Conservation (phyloP, 805 yeast genomes). For the Teunomyces pallodes region DNA sequence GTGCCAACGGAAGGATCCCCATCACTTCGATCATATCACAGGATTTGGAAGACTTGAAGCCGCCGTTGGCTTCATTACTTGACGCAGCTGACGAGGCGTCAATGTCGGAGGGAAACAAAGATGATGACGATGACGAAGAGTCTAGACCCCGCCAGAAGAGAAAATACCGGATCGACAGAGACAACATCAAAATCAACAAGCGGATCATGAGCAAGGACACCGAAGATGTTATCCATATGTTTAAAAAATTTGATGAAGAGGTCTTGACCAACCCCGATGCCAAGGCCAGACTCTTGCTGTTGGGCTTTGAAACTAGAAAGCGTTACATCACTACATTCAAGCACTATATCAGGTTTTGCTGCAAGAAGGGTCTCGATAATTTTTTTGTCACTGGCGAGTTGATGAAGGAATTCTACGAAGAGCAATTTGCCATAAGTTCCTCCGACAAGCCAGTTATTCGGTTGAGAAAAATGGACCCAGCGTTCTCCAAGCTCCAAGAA, state of each 20-base stretch:
- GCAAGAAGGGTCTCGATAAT: conserved; percentile 9
- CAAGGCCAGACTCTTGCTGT: conserved; percentile 11
- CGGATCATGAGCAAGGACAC: conserved; percentile 15
- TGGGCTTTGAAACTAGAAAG: conserved; percentile 15
- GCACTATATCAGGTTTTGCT: conserved; percentile 14
- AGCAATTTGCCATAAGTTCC: conserved; percentile 11
- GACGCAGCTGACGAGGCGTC: background rate
- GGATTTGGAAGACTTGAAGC: background rate
- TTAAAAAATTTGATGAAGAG: conserved; percentile 15
- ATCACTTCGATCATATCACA: conserved; percentile 5
- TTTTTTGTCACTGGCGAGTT: conserved; percentile 14
- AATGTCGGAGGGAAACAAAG: conserved; percentile 2
- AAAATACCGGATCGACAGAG: conserved; percentile 10
- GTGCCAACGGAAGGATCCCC: conserved; percentile 3
- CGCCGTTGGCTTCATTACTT: background rate
- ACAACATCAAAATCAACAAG: conserved; percentile 14
- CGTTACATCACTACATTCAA: conserved; percentile 15
- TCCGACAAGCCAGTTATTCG: conserved; percentile 15
- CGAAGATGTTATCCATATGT: conserved; percentile 13
- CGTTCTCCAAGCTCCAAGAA: conserved; percentile 14
- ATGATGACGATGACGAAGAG: background rate
- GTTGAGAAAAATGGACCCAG: conserved; percentile 15
- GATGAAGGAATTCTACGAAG: conserved; percentile 14
- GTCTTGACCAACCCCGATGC: conserved; percentile 13
- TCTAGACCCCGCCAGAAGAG: conserved; percentile 4